Base-by-base conservation (phyloP, 345 rosid genomes). In the Aquilaria sinensis region DNA sequence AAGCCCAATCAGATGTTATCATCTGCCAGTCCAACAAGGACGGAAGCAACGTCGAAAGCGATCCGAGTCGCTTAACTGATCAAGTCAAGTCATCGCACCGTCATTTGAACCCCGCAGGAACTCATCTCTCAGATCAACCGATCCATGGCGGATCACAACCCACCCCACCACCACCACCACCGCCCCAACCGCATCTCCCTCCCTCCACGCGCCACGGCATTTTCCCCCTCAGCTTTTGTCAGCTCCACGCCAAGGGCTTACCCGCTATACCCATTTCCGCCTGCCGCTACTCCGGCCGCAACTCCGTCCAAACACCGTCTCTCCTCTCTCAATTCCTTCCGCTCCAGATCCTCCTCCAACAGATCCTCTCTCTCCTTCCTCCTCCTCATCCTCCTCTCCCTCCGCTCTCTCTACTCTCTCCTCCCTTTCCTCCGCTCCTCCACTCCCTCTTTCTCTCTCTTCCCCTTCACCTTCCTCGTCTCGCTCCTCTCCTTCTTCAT, bases 171-270 rank as follows among this genome's bases (percentile, higher is more conserved):
- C 46, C 92, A 69, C 0, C 89, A 77, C 53, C 87, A 80, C 70
- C 91, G 88, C 52, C 96, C 91, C 5, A 72, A 83, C 55, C 96
- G 96, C 59, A 73, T 92, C 14, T 78, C 90, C 11, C 33, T 89
- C 13, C 96, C 96, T 23, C 63, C 71, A 12, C 84, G 86, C 13
- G 12, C 72, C 47, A 1, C 53, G 12, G 50, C 72, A 57, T 4
- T 65, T 57, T 11, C 50, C 50, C 46, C 72, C 37, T 15, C 31
- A 51, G 53, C 72, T 53, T 33, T 62, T 49, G 16, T 56, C 55
- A 37, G 50, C 58, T 33, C 67, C 41, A 57, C 56, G n/a, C 63
- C 69, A 1, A 70, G 78, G 73, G 45, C 79, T 12, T 81, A 86
- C 58, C 87, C 83, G 9, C 29, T 59, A 12, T 80, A 73, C 71